Conservation (phyloP, 2,329 filamentous ascomycete genomes). For the Coleophoma crateriformis region DNA sequence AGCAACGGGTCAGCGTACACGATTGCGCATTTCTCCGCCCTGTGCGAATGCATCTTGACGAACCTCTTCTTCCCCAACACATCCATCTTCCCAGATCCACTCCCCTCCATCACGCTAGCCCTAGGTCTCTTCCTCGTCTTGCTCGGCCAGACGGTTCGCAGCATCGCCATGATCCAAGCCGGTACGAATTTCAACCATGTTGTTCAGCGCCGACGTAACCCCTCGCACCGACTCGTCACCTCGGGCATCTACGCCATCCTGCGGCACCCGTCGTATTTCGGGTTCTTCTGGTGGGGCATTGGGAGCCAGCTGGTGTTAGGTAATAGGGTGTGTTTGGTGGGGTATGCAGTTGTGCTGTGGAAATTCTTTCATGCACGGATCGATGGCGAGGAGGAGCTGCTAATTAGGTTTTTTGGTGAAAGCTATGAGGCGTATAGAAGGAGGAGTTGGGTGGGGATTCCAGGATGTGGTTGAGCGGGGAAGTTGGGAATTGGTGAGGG, state of each 20-base stretch:
- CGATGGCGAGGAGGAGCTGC: conserved; percentile 68
- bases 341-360: conserved; percentile 74
- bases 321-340: conserved; percentile 72
- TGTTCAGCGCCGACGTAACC: conserved; percentile 65
- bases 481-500: no score
- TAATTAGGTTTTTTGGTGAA: conserved; percentile 77
- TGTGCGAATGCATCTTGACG: conserved; percentile 65
- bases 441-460: conserved; percentile 72
- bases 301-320: conserved; percentile 89
- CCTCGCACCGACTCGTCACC: conserved; percentile 75
- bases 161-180: conserved; percentile 82
- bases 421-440: conserved; percentile 73
- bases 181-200: conserved; percentile 89
- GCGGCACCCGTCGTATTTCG: conserved; percentile 91
- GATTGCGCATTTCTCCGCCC: conserved; percentile 71
- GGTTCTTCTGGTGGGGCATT: conserved; percentile 98
- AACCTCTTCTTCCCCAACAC: conserved; percentile 47
- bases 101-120: conserved; percentile 33
- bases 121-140: conserved; percentile 57
- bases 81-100: conserved; percentile 12
- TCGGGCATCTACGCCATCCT: conserved; percentile 70
- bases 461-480: conserved; percentile 50
- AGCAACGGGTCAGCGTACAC: conserved; percentile 83
- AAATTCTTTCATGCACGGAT: conserved; percentile 77
- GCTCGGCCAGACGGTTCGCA: conserved; percentile 70